A percentile compares a stretch with the other conserved stretches of the same genome.
Conservation (phyloP, 345 rosid species). For the Brassica incana region DNA sequence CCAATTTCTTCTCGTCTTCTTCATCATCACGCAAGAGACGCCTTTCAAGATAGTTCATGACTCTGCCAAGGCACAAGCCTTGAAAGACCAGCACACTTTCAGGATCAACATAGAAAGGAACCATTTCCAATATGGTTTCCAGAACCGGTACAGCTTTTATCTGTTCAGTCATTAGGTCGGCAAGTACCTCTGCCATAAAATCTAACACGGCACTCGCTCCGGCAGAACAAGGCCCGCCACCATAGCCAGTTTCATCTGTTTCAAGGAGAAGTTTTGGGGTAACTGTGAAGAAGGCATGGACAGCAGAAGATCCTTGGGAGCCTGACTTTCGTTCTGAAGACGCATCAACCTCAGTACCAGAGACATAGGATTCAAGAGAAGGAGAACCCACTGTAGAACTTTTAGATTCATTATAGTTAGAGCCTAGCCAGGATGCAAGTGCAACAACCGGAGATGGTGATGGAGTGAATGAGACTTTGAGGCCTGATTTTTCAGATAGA, state of each 20-base stretch:
- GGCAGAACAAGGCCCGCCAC: conserved; percentile 99
- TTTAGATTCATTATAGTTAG: conserved; percentile 57
- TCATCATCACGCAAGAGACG: conserved; percentile 98
- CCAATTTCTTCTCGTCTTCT: conserved; percentile 91
- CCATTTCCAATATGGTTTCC: conserved; percentile 86
- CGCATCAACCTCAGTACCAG: conserved; percentile 67
- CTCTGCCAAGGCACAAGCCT: conserved; percentile 87
- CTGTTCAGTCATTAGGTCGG: conserved; percentile 91
- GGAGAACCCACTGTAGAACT: conserved; percentile 50
- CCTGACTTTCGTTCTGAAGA: conserved; percentile 64
- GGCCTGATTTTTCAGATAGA: conserved; percentile 75
- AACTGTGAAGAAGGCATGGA: conserved; percentile 57
- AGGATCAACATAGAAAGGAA: conserved; percentile 85
- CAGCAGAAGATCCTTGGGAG: conserved; percentile 58
- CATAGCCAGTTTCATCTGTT: conserved; percentile 92
- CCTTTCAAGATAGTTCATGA: conserved; percentile 97
- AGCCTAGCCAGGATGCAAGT: conserved; percentile 81
- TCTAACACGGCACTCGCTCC: conserved; percentile 96
- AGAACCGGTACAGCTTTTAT: conserved; percentile 75
- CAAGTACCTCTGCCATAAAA: conserved; percentile 95
- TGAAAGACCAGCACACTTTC: conserved; percentile 88
- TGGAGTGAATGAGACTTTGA: conserved; percentile 55
- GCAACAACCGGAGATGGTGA: conserved; percentile 76
- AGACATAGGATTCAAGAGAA: conserved; percentile 65
- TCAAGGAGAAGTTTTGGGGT: conserved; percentile 75